Base-by-base conservation (phyloP, 176 grass and related monocot species). In the Musa itinerans region DNA sequence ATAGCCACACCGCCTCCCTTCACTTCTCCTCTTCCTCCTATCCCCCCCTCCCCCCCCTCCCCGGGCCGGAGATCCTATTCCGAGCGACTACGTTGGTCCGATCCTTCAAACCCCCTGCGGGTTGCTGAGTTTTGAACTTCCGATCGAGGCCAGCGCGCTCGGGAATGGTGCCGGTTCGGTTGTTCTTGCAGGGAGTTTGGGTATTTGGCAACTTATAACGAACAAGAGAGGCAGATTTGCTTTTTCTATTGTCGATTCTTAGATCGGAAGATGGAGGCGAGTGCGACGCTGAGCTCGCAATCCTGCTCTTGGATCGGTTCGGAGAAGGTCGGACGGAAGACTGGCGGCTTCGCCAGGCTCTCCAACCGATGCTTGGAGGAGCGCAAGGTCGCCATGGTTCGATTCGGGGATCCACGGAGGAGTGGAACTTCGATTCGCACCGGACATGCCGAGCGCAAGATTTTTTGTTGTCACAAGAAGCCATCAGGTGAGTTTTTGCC, bases 301-400 rank as follows among this genome's bases (percentile, higher is more conserved):
- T 61, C 83, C 13, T 72, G 63, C 48, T 69, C 76, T 54, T 52
- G 70, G 59, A 80, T 80, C 29, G 69, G 10, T 22, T 65, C 29
- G 19, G 83, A 85, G 61, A 76, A 70, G 79, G 24, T 16, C 16
- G 63, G 61, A 65, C 11, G 71, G 61, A 79, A 50, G 29, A 24
- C 53, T 49, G 10, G 69, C 34, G 34, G 34, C 3, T 43, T 43
- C 34, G 34, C 34, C 0, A 43, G 34, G 34, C 34, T 43, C 11
- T 58, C 57, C 22, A 78, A 78, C 78, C 67, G 68, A 63, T 50
- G 50, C 25, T 70, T 68, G 25, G 81, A 83, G 51, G 74, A 63
- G 52, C 70, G 1, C n/a, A 65, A 53, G 64, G 54, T 77, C 62
- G 53, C 58, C 24, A n/a, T 23, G 29, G 14, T 77, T 66, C 54